Evolutionary conservation across 2,329 filamentous ascomycete species (phyloP), one percentile per base, ranked within the genome.

Genomic region (Erysiphe pulchra): DNA sequence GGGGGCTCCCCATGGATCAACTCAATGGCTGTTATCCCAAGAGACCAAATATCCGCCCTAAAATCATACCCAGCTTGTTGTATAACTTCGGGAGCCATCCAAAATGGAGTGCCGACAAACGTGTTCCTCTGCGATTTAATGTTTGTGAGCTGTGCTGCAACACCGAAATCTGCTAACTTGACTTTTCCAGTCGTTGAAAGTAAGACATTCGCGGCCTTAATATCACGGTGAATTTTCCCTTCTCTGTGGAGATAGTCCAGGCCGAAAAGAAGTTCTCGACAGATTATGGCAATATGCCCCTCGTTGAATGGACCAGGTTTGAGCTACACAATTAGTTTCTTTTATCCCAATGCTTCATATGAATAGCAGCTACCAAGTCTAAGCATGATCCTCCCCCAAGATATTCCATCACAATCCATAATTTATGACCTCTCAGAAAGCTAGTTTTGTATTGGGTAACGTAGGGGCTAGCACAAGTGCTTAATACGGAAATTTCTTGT

Each of bases 401-500:
- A 58, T 80, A 98, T 62, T 98, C 90, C 90, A 98, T 98, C 48
- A 95, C 84, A 58, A 98, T 98, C 90, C 90, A 98, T 67, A 98
- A 66, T 64, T 95, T 98, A 60, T 86, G 81, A 24, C 90, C 90
- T 54, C 83, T 76, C n/a, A 95, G 71, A 61, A 95, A 98, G 58
- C 86, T 94, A 18, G 83, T 81, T 60, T 86, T 92, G 69, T 98
- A 98, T 59, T 92, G 82, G 14, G 90, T 95, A 53, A 98, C 85
- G 61, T 80, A 92, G 42, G 81, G 80, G 59, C 86, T 94, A 53
- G 81, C 80, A 65, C 90, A 98, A 45, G 90, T 94, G 62, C 86
- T 90, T 49, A 98, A 69, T 32, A 98, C 80, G 2, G 84, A 80
- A 53, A 98, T 95, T 60, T 98, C 90, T 58, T 92, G 85, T 56